phyloP scores from a whole-genome alignment of 257 asterid genomes.

The Osmanthus fragrans region DNA sequence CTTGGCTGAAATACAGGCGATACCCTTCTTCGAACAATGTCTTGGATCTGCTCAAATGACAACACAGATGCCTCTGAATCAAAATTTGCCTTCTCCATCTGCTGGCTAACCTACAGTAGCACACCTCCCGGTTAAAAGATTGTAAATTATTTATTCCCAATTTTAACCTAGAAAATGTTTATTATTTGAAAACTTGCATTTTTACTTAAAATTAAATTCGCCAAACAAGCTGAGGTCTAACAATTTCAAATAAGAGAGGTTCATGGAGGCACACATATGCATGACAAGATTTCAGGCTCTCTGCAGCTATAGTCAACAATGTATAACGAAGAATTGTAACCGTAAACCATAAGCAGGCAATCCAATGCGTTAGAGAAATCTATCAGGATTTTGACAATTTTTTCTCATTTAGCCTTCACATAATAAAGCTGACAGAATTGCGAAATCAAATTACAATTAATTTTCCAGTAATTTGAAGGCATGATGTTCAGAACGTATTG shows the following conservation, averaged over 20 bases:
- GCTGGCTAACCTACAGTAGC: constrained; percentile 57
- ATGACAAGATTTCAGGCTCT: not conserved
- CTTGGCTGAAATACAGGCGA: constrained; percentile 61
- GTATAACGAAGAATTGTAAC: not conserved
- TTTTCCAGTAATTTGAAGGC: not conserved
- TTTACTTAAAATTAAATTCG: not conserved
- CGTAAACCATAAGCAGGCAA: constrained; percentile 14
- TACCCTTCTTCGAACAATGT: constrained; percentile 62
- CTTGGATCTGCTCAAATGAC: constrained; percentile 64
- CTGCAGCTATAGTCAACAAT: not conserved
- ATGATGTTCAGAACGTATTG: not conserved
- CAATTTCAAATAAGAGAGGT: not conserved
- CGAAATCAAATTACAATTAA: not conserved
- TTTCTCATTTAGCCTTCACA: constrained; percentile 4
- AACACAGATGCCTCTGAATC: constrained; percentile 65
- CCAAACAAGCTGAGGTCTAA: not conserved
- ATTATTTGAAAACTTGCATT: not conserved
- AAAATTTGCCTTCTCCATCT: constrained; percentile 73
- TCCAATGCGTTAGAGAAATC: not conserved
- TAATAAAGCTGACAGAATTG: not conserved
- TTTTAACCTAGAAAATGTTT: not conserved
- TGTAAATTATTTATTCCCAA: not conserved
- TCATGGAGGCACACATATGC: not conserved
- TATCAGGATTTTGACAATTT: not conserved
- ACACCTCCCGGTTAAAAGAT: not conserved